phyloP scores from a whole-genome alignment of 495 filamentous ascomycete genomes.

The Geopyxis carbonaria region DNA sequence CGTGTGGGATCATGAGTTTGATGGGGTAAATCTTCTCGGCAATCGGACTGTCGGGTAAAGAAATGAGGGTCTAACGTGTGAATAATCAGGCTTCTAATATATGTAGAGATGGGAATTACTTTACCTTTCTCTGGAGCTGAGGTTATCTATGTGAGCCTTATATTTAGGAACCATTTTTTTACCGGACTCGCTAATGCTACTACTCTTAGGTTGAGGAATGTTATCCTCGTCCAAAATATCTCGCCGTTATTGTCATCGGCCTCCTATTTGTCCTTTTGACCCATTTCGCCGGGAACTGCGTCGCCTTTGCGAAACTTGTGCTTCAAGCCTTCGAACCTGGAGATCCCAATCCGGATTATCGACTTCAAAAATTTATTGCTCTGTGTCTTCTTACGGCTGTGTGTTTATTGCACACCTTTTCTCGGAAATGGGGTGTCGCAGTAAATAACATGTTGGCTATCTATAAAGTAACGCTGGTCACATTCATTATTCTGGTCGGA shows the following conservation, averaged over 20 bases:
- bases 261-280: constrained; percentile 16
- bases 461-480: constrained; percentile 15
- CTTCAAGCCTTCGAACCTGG: constrained; percentile 14
- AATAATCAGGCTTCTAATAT: constrained; percentile 15
- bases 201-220: constrained; percentile 16
- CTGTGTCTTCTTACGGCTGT: constrained; percentile 15
- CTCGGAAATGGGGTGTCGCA: constrained; percentile 15
- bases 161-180: neutral
- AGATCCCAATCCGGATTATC: constrained; percentile 15
- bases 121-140: constrained; percentile 22
- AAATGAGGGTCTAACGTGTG: neutral
- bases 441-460: constrained; percentile 18
- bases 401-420: constrained; percentile 20
- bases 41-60: too few relatives aligned
- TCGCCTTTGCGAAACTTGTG: constrained; percentile 20
- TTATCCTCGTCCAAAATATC: constrained; percentile 14
- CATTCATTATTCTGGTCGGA: constrained; percentile 16
- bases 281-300: constrained; percentile 18
- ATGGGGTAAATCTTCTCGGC: constrained; percentile 10
- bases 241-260: constrained; percentile 17
- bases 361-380: constrained; percentile 19
- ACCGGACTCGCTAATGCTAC: neutral
- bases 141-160: constrained; percentile 15
- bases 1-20: constrained; percentile 23
- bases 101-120: constrained; percentile 19